Base-by-base conservation (phyloP, 192 early-diverging fungal genomes). In the Mortierella antarctica region DNA sequence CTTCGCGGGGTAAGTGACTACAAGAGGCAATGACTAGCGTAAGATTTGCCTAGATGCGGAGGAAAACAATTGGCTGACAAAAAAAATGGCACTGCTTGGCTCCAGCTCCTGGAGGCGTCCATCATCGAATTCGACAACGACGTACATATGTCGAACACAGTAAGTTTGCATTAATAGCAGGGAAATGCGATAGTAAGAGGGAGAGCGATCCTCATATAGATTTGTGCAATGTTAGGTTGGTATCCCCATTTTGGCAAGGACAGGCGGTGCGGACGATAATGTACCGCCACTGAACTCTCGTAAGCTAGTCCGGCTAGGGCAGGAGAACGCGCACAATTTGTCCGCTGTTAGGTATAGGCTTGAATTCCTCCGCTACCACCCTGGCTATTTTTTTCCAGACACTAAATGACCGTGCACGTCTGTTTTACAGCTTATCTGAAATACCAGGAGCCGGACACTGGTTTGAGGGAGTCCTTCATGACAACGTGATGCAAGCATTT, bases 91-190 rank as follows among this genome's bases (percentile, higher is more conserved):
- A 11, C 15, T 55, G n/a, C 0, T 1, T 40, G 14, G 20, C 39
- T 42, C 14, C 47, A 91, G 91, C 73, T 94, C 2, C 65, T 94
- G 41, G 93, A 93, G 74, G 84, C 89, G 1, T 88, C 91, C 1
- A 93, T 94, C 61, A 83, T 86, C 8, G 93, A 94, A 82, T 90
- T 90, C 72, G 91, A 94, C 59, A 89, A 93, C 47, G 92, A 94
- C 79, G 61, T 94, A 9, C 90, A 94, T 60, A 68, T 88, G 39
- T 74, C 90, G 5, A 94, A 94, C 61, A 70, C 91, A 68, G 90
- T 91, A 86, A 57, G 74, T 46, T 45, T 48, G 3, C 57, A 0
- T 18, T 5, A 23, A 48, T n/a, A 15, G 31, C 23, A 9, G 15
- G 8, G 54, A 18, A 8, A 20, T 40, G 7, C 63, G 17, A 31